Evolutionary conservation across 371 early-diverging fungal species (phyloP), one percentile per base, ranked within the genome.

Genomic region (Ordospora colligata): DNA sequence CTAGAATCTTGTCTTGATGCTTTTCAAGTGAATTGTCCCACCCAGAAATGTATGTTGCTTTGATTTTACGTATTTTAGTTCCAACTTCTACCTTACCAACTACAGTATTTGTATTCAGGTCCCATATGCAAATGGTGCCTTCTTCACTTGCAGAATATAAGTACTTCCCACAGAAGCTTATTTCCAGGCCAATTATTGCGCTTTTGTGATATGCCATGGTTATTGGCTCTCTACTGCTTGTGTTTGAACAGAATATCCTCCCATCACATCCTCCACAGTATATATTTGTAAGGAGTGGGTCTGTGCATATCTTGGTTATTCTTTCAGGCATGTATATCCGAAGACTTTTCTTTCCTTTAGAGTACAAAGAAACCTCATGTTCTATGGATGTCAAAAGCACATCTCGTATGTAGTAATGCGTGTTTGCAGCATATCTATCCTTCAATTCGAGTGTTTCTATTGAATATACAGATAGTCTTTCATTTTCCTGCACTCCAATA

Each of bases 301-400:
- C 73, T 1, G 51, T 22, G 43, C 54, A 51, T 6, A 77, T 8
- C 53, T 40, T 44, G 12, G 50, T 49, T 45, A 77, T 77, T 14
- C 52, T 45, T 43, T 72, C 77, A 17, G 77, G 75, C 46, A 77
- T 49, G 22, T 19, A 58, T 27, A 77, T 54, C 14, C 52, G 66
- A 42, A 72, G 17, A n/a, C 11, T 1, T 19, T 49, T 51, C 19
- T 32, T 45, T 7, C 46, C 44, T 19, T 44, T 58, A 2, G 8
- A 14, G 27, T 46, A 49, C 11, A 70, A 12, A 9, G 47, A 32
- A 54, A 70, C 44, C 9, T 19, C 6, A 27, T 54, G 52, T 0
- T 58, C 58, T 8, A 44, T 5, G 21, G 45, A 42, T 17, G 58
- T 27, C 23, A 70, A 12, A 4, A 70, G 32, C 22, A 70, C 42